Percentiles rank a stretch among this genome's conserved stretches.
These are phyloP conservation scores for Termitomyces sp. DNA, from an alignment of 768 basidiomycete genomes.

Conservation along the genomic window DNA sequence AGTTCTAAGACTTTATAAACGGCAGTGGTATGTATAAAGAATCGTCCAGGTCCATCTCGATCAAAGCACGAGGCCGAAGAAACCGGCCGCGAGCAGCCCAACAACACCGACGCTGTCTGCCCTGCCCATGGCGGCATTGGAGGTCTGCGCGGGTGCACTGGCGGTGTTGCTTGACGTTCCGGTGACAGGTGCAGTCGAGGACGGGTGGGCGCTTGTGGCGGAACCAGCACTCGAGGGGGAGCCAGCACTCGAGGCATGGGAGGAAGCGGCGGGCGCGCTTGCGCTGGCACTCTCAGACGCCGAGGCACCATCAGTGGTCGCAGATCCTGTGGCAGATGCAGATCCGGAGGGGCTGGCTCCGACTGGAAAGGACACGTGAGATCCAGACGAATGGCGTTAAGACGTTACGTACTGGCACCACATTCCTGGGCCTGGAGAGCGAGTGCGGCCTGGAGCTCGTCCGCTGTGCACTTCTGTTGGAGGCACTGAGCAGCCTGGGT, in stretches of 20 bases:
- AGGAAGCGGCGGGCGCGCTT: neutral
- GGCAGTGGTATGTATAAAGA: neutral
- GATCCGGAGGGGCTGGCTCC: neutral
- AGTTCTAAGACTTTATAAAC: too few species aligned
- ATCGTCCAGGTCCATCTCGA: neutral
- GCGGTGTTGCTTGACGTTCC: neutral
- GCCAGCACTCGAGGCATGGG: neutral
- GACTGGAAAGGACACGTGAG: neutral
- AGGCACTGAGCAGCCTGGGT: conserved; percentile 14
- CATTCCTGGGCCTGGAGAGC: neutral
- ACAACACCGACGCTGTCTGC: neutral
- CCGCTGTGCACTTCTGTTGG: neutral
- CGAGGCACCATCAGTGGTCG: neutral
- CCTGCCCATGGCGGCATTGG: neutral
- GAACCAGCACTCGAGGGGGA: neutral
- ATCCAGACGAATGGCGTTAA: neutral
- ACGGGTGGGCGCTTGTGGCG: neutral
- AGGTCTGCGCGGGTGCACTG: neutral
- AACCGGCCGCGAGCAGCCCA: neutral
- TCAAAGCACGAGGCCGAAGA: neutral
- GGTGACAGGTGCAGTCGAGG: neutral
- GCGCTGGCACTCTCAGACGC: neutral
- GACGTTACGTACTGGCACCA: neutral
- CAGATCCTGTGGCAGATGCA: neutral
- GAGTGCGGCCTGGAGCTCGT: conserved; percentile 3